Percentiles rank a stretch among this genome's conserved stretches.
Evolutionary conservation across 768 basidiomycete species (phyloP).

Genomic region (Suillus decipiens): DNA sequence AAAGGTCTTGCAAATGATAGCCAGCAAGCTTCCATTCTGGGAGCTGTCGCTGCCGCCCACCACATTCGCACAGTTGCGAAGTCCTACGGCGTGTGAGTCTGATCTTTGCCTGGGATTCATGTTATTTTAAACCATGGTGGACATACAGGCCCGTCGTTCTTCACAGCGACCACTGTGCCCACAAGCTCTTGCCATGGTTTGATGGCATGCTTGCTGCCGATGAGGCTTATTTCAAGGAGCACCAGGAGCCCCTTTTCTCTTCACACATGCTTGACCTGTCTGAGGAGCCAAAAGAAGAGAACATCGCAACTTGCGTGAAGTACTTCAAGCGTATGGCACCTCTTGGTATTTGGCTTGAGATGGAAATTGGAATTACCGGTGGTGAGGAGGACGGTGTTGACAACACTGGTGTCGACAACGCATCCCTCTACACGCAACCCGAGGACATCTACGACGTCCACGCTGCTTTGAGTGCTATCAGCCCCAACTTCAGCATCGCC

Average conservation of each 20-base stretch:
- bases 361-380: slow-evolving; percentile 99
- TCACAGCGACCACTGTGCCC: slow-evolving; percentile 98
- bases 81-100: slow-evolving; percentile 86
- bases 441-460: slow-evolving; percentile 94
- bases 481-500: slow-evolving; percentile 95
- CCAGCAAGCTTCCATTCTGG: slow-evolving; percentile 93
- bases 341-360: slow-evolving; percentile 95
- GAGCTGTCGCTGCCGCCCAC: slow-evolving; percentile 89
- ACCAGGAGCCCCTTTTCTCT: slow-evolving; percentile 87
- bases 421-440: slow-evolving; percentile 94
- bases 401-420: slow-evolving; percentile 94
- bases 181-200: slow-evolving; percentile 98
- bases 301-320: slow-evolving; percentile 89
- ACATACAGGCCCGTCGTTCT: slow-evolving; percentile 83
- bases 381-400: slow-evolving; percentile 99
- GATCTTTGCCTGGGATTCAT: neutral
- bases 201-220: slow-evolving; percentile 99
- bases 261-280: slow-evolving; percentile 99
- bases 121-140: slow-evolving; percentile 11
- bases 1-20: slow-evolving; percentile 95
- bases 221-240: slow-evolving; percentile 87
- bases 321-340: slow-evolving; percentile 97
- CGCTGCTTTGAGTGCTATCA: slow-evolving; percentile 76
- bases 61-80: slow-evolving; percentile 89
- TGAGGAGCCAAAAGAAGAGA: slow-evolving; percentile 88